Base-by-base conservation (phyloP, 306 rosid species). In the Lathyrus oleraceus region DNA sequence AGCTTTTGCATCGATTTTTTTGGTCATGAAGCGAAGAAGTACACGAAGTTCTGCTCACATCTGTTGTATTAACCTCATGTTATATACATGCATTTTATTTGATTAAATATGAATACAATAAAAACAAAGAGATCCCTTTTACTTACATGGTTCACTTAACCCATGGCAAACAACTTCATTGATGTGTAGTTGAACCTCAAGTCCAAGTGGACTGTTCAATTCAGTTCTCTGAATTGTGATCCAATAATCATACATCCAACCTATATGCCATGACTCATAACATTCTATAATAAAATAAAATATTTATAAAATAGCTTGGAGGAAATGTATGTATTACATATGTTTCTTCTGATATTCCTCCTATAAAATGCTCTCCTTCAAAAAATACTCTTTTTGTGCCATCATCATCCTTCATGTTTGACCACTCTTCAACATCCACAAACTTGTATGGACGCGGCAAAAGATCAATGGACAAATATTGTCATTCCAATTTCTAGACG, bases 391-490 rank as follows among this genome's bases (percentile, higher is more conserved):
- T 89, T 79, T 91, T 91, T 73, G 97, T 96, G 27, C 97, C 97
- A 79, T 91, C 97, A 52, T 89, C 89, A 39, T 89, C 97, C 79
- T 94, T 87, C 56, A 78, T 79, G 82, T 79, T 87, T 48, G 83
- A 80, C 54, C 87, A 89, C 70, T 76, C 92, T 77, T 30, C 78
- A 59, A 92, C 89, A 73, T 91, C 96, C 72, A 76, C 68, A 73
- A 91, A 91, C 97, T 87, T 91, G 79, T 91, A 96, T 65, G 97
- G 97, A 82, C 89, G 97, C 65, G 97, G 97, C 83, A 91, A 87
- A 70, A 91, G 96, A 87, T 91, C 97, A 32, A 91, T 80, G 56
- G 94, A 91, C 87, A 91, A 76, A 82, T 88, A 91, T 73, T 82
- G 90, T 96, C 97, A 91, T 83, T 85, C 90, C 82, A 91, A 83